These are phyloP conservation scores for Phlebopus sp. DNA, from an alignment of 1,284 basidiomycete species.

Conservation along the genomic window DNA sequence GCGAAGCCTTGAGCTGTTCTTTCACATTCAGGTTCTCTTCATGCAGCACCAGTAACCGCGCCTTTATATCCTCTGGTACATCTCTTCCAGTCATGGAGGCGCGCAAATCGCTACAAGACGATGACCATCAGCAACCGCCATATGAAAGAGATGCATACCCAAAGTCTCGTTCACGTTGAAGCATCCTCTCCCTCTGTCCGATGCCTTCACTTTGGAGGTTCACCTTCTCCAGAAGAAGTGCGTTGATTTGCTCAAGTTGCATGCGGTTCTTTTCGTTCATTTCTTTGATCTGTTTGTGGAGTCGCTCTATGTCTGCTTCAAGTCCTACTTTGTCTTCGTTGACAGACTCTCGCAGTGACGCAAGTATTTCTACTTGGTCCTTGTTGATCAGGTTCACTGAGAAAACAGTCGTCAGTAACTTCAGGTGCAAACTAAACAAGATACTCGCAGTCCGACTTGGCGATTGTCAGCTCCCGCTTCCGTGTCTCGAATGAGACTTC, in stretches of 20 bases:
- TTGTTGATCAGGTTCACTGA: conserved; percentile 82
- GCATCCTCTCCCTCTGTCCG: conserved; percentile 77
- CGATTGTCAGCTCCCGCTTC: conserved; percentile 73
- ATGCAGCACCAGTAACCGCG: conserved; percentile 72
- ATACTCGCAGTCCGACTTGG: conserved; percentile 80
- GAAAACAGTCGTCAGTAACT: conserved; percentile 2
- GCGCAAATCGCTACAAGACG: conserved; percentile 59
- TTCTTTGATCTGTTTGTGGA: conserved; percentile 70
- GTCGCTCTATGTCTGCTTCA: conserved; percentile 61
- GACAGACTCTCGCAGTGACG: conserved; percentile 82
- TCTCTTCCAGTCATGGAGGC: conserved; percentile 72
- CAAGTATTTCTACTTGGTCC: conserved; percentile 81
- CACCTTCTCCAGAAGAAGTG: conserved; percentile 86
- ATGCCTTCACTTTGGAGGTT: conserved; percentile 86
- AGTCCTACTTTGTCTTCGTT: conserved; percentile 82
- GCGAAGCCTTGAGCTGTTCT: conserved; percentile 67
- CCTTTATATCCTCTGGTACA: conserved; percentile 78
- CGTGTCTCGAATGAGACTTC: conserved; percentile 69
- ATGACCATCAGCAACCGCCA: neutral
- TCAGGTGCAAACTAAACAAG: neutral
- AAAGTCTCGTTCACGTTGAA: conserved; percentile 78
- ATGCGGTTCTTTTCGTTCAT: conserved; percentile 83
- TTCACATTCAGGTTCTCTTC: conserved; percentile 72
- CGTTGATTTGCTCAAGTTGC: conserved; percentile 90
- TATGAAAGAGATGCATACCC: conserved; percentile 49